These are phyloP conservation scores for Verticillium nonalfalfae DNA, from an alignment of 2,329 filamentous ascomycete species.

Conservation along the genomic window DNA sequence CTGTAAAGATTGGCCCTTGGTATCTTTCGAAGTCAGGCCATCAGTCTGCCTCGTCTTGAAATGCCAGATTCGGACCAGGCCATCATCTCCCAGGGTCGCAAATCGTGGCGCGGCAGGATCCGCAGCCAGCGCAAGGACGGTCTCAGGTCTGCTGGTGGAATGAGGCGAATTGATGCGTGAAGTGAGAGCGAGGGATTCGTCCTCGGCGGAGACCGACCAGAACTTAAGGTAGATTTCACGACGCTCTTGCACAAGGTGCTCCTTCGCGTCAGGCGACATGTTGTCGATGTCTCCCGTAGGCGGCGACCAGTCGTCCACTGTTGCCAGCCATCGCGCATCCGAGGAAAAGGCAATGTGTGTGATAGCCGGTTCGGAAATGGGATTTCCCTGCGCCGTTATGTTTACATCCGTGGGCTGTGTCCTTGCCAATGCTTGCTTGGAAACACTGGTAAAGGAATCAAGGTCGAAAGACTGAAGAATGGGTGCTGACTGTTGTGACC, in stretches of 20 bases:
- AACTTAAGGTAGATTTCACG: conserved; percentile 84
- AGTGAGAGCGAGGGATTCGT: conserved; percentile 64
- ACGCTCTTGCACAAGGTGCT: conserved; percentile 42
- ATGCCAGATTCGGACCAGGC: conserved; percentile 74
- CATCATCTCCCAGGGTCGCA: conserved; percentile 79
- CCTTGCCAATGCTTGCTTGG: conserved; percentile 82
- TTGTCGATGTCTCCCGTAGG: conserved; percentile 59
- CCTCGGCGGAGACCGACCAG: conserved; percentile 62
- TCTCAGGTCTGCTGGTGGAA: conserved; percentile 44
- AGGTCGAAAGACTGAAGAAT: conserved; percentile 82
- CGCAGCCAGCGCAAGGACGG: conserved; percentile 66
- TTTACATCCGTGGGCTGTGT: conserved; percentile 83
- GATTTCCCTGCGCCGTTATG: conserved; percentile 62
- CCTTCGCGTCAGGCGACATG: conserved; percentile 24
- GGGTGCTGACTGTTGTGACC: conserved; percentile 42
- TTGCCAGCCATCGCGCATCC: conserved; percentile 86
- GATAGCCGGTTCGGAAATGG: conserved; percentile 72
- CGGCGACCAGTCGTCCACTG: conserved; percentile 85
- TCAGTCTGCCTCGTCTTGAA: conserved; percentile 63
- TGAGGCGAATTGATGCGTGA: conserved; percentile 84
- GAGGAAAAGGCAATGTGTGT: conserved; percentile 68
- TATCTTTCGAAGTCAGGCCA: conserved; percentile 57
- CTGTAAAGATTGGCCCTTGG: conserved; percentile 51
- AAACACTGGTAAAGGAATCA: conserved; percentile 68
- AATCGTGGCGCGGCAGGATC: conserved; percentile 67